phyloP scores from a whole-genome alignment of 768 basidiomycete genomes.

The Filobasidium wieringae region DNA sequence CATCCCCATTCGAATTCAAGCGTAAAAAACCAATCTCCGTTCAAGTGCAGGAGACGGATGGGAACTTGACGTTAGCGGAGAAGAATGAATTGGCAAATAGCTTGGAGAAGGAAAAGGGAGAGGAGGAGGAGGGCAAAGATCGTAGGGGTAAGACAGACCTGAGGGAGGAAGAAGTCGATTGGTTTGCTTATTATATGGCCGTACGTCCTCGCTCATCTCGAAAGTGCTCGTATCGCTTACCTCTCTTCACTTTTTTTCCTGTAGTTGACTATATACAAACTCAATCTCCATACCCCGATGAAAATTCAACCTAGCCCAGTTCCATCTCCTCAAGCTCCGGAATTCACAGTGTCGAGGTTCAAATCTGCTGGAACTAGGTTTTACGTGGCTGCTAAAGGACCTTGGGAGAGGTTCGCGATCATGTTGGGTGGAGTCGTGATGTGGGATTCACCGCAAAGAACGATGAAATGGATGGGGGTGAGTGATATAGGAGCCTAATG shows the following conservation, averaged over 20 bases:
- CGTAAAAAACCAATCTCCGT: background rate
- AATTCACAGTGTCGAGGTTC: background rate
- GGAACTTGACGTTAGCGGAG: background rate
- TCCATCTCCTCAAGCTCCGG: background rate
- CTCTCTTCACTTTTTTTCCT: background rate
- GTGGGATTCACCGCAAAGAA: background rate
- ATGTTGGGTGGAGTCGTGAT: background rate
- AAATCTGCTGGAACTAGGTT: background rate
- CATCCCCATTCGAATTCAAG: background rate
- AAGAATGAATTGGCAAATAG: background rate
- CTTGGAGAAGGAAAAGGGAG: background rate
- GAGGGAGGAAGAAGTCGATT: background rate
- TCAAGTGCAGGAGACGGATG: background rate
- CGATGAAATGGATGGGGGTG: background rate
- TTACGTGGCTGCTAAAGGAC: background rate
- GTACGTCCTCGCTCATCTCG: background rate
- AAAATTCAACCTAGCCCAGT: background rate
- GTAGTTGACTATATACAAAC: background rate
- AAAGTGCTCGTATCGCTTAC: background rate
- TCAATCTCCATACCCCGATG: background rate
- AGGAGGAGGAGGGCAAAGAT: background rate
- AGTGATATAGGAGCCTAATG: background rate
- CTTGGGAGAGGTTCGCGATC: background rate
- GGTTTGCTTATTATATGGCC: background rate
- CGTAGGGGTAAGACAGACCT: too few relatives aligned